These are phyloP conservation scores for Coemansia sp. DNA, from an alignment of 192 early-diverging fungal genomes.

Conservation along the genomic window DNA sequence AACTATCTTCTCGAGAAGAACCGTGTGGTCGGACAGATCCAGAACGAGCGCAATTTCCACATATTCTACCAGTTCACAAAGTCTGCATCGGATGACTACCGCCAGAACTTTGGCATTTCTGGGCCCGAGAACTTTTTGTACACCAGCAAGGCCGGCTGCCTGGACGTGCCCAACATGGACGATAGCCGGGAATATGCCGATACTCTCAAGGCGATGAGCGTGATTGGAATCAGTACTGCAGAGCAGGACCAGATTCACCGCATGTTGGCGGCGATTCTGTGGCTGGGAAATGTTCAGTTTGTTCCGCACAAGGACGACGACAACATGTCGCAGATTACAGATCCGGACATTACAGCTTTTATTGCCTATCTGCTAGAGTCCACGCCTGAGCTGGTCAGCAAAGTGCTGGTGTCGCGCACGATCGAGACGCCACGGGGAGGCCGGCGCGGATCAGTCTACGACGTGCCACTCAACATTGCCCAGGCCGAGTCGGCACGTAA, in stretches of 20 bases:
- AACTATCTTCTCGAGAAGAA: slow-evolving; percentile 98
- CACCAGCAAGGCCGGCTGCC: slow-evolving; percentile 70
- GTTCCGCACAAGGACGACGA: slow-evolving; percentile 66
- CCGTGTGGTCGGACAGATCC: slow-evolving; percentile 91
- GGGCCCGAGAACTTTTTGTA: slow-evolving; percentile 79
- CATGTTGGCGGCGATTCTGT: slow-evolving; percentile 91
- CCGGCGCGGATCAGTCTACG: slow-evolving; percentile 72
- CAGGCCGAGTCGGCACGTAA: slow-evolving; percentile 90
- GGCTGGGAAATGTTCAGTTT: slow-evolving; percentile 95
- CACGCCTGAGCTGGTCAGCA: slow-evolving; percentile 59
- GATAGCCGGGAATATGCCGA: slow-evolving; percentile 84
- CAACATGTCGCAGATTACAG: slow-evolving; percentile 65
- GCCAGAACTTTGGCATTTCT: slow-evolving; percentile 66
- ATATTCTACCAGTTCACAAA: slow-evolving; percentile 92
- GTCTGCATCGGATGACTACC: slow-evolving; percentile 71
- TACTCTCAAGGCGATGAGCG: slow-evolving; percentile 88
- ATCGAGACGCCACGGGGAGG: slow-evolving; percentile 78
- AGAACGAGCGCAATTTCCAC: slow-evolving; percentile 97
- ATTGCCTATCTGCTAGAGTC: slow-evolving; percentile 74
- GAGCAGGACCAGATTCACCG: slow-evolving; percentile 88
- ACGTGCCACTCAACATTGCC: slow-evolving; percentile 85
- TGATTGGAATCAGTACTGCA: slow-evolving; percentile 79
- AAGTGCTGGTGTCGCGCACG: slow-evolving; percentile 65
- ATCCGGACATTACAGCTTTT: slow-evolving; percentile 65
- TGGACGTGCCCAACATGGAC: slow-evolving; percentile 90